Evolutionary conservation across 2,329 filamentous ascomycete genomes (phyloP), one percentile per base, ranked within the genome.

Genomic region (Pseudodiploospora longispora): DNA sequence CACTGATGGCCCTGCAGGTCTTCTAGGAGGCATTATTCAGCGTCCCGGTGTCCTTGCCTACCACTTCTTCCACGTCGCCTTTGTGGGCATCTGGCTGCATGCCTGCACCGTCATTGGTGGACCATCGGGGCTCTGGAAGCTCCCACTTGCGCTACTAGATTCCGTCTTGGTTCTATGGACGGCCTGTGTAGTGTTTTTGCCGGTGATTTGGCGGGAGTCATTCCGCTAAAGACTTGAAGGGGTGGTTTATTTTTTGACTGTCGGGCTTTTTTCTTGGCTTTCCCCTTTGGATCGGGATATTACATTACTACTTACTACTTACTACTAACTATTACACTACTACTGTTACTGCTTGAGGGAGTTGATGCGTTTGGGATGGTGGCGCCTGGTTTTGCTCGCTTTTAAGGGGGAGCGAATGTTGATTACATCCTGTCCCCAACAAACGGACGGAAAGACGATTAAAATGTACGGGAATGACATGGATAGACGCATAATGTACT

Each of bases 41-140:
- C 77, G 82, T 43, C 93, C 93, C 0, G 64, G 82, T 41, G 76
- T 89, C 34, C 79, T 98, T 34, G 82, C 93, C 55, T 86, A 85
- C 61, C 93, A 98, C 66, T 98, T 98, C 70, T 98, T 96, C 68
- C 79, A 82, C 29, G 93, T 98, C 30, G 93, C 93, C 3, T 81
- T 97, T 53, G 77, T 95, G 52, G 82, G 84, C 28, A 88, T 97
- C 52, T 94, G 86, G 84, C 58, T 82, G 49, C 67, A 74, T 48
- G 59, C 58, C 4, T 54, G 65, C 36, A 60, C 64, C 6, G 58
- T 70, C 43, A 47, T 72, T 27, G 62, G 63, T 29, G 54, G 55
- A 43, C 52, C 59, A 10, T 44, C 55, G 5, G 51, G 70, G 73
- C 48, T 65, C 59, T 59, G 74, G 58, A 66, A 64, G 53, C 50